Base-by-base conservation (phyloP, 306 rosid genomes). In the Mimosa pudica region DNA sequence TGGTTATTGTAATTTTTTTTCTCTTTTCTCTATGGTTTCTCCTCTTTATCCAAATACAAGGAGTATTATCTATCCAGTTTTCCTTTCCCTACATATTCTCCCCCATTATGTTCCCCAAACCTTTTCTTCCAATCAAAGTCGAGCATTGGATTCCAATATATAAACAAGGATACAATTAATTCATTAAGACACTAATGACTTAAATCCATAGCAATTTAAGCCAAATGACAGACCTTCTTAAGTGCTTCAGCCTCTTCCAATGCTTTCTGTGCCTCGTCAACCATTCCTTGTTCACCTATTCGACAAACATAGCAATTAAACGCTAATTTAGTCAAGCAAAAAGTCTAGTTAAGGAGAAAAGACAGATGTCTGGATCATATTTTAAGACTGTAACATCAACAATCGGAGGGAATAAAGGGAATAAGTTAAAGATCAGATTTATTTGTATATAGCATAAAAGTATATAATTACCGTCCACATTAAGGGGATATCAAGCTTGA, bases 161-260 rank as follows among this genome's bases (percentile, higher is more conserved):
- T 38, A 14, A 76, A 71, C 11, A 33, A 36, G 71, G 57, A 76
- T 47, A 64, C 30, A 57, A 49, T 36, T 17, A 51, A 51, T 24
- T 61, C 70, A 32, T 46, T 18, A n/a, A 64, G 5, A 71, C 30
- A 55, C 54, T 62, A 75, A 70, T 41, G 20, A 68, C 66, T 64
- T 46, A 70, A 73, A 79, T 42, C 69, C 68, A 81, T 7, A 7
- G 57, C n/a, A 77, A 82, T 75, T 51, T 58, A 48, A 74, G 82
- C 42, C 75, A 68, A 55, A 47, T 57, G 75, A 49, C 77, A 68
- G 76, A 92, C 99, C 98, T 96, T 96, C 86, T 91, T 93, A 75
- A 96, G 92, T 7, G 99, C 99, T 88, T 96, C 99, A 82, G 99
- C 99, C 87, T 96, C 99, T 86, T 96, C 99, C 90, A 96, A 74